Base-by-base conservation (phyloP, 2,329 filamentous ascomycete genomes). In the Trichoderma atrobrunneum region DNA sequence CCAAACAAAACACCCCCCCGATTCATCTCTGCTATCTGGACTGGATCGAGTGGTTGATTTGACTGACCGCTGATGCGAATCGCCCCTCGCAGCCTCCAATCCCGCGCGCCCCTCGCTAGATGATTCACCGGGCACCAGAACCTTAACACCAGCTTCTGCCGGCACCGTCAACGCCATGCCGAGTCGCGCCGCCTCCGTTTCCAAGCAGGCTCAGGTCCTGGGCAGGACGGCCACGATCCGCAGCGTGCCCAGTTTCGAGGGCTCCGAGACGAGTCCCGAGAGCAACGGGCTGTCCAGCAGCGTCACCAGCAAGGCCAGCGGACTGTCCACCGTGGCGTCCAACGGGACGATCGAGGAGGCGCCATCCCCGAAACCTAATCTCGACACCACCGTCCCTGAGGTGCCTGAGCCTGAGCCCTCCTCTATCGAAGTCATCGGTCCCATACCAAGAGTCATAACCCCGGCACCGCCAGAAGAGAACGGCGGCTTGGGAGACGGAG, bases 241-340 rank as follows among this genome's bases (percentile, higher is more conserved):
- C 74, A 85, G 87, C 70, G 88, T 90, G 48, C 83, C 84, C 51
- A 89, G 86, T 80, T 85, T 86, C 78, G 87, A 89, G 78, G 84
- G 81, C 39, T 83, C 80, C 73, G 83, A 85, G 70, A 85, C 85
- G 56, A 84, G 83, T 73, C 83, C 81, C 66, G 82, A 83, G 65
- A 82, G 80, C 78, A 84, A 83, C 72, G 83, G 81, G 73, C 86
- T 89, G 75, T 88, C 87, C 54, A 88, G 87, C 81, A 88, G 87
- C 59, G 80, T 86, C 54, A 86, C 87, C 77, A 89, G 88, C 79
- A 87, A 84, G 77, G 78, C 81, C 66, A 88, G 87, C 79, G 83
- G 80, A 68, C 79, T 81, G 56, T 88, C 87, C 68, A 80, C 75
- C 74, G 82, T 80, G 28, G 80, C 78, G 70, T 82, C 74, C 77